Conservation (phyloP, 306 rosid species). For the Lathyrus aphaca region DNA sequence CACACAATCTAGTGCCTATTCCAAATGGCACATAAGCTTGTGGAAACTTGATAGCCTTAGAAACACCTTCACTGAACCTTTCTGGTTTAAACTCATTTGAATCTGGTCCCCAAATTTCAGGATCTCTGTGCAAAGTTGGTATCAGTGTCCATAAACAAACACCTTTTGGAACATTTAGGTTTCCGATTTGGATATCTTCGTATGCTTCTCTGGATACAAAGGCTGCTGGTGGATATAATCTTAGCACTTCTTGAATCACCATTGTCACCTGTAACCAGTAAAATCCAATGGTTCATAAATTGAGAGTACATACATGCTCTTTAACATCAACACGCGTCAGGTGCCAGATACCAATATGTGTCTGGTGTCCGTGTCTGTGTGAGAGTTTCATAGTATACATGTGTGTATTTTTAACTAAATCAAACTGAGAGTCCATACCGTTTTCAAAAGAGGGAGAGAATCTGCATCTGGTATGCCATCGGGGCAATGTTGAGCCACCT, state of each 20-base stretch:
- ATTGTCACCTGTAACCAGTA: slow-evolving; percentile 51
- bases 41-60: slow-evolving; percentile 72
- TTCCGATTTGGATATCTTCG: slow-evolving; percentile 65
- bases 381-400: too few species aligned
- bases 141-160: slow-evolving; percentile 81
- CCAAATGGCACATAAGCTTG: slow-evolving; percentile 85
- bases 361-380: too few species aligned
- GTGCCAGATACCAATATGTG: too few species aligned
- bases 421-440: slow-evolving; percentile 57
- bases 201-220: slow-evolving; percentile 93
- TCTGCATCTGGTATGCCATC: slow-evolving; percentile 54
- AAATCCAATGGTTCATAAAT: background rate
- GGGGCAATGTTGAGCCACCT: slow-evolving; percentile 67
- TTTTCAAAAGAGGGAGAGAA: slow-evolving; percentile 59
- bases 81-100: slow-evolving; percentile 82
- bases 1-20: slow-evolving; percentile 70
- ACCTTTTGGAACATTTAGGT: slow-evolving; percentile 68
- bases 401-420: background rate
- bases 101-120: slow-evolving; percentile 83
- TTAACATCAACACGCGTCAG: too few species aligned
- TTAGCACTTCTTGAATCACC: slow-evolving; percentile 85
- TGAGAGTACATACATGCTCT: background rate
- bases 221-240: slow-evolving; percentile 89
- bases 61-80: slow-evolving; percentile 75
- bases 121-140: slow-evolving; percentile 75